phyloP scores from a whole-genome alignment of 768 basidiomycete species.

The Phlebiopsis flavidoalba region DNA sequence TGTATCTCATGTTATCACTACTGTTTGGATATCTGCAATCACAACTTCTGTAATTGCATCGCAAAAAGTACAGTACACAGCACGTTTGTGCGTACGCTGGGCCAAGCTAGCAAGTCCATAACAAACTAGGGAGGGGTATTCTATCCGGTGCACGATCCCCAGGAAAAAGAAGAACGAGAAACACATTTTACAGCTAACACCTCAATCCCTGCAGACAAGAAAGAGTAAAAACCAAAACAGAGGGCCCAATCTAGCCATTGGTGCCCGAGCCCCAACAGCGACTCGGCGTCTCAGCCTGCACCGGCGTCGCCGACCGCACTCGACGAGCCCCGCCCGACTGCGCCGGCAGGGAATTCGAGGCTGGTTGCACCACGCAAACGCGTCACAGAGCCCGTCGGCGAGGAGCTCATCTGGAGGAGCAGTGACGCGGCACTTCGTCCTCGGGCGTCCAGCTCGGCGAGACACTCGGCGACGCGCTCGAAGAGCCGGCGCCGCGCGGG shows the following conservation, averaged over 20 bases:
- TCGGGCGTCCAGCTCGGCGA: slow-evolving; percentile 45
- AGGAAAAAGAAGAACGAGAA: too few species aligned
- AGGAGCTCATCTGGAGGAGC: slow-evolving; percentile 56
- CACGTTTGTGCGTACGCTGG: background rate
- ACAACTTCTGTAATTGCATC: background rate
- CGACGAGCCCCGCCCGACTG: slow-evolving; percentile 1
- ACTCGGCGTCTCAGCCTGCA: slow-evolving; percentile 20
- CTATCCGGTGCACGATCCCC: too few species aligned
- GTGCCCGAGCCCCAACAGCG: slow-evolving; percentile 17
- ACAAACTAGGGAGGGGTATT: background rate
- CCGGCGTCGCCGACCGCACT: background rate
- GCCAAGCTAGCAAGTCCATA: background rate
- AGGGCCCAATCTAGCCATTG: background rate
- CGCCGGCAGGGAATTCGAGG: background rate
- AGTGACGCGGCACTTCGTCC: slow-evolving; percentile 68
- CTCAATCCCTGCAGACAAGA: background rate
- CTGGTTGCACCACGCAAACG: slow-evolving; percentile 7
- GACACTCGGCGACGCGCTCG: slow-evolving; percentile 11
- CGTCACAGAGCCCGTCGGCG: slow-evolving; percentile 23
- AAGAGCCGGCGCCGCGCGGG: slow-evolving; percentile 11
- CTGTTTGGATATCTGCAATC: background rate
- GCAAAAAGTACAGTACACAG: background rate
- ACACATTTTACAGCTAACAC: background rate
- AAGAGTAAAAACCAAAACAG: too few species aligned
- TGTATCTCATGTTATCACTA: background rate